Evolutionary conservation across 148 eudicot species (phyloP).

Genomic region (Spergularia bocconei): DNA sequence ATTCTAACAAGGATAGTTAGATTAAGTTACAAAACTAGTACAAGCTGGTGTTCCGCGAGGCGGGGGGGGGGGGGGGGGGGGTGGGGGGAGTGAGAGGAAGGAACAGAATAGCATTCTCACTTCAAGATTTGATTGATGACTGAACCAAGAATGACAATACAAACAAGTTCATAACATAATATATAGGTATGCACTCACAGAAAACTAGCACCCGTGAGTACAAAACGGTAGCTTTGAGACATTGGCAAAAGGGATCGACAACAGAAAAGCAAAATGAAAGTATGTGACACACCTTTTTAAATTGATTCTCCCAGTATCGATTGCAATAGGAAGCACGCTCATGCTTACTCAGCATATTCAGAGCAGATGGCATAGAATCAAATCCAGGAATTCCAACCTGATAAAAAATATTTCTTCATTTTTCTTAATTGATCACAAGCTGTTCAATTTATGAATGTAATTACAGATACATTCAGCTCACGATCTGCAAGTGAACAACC

Average conservation of each 20-base stretch:
- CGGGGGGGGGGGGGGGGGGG: not conserved
- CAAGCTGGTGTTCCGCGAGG: not conserved
- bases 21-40: not conserved
- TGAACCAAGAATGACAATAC: too few species aligned
- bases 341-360: conserved; percentile 91
- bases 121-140: not conserved
- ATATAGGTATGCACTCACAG: not conserved
- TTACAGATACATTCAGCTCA: not conserved
- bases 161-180: not conserved
- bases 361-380: conserved; percentile 96
- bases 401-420: conserved; percentile 19
- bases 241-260: not conserved
- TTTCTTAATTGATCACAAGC: not conserved
- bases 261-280: not conserved
- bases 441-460: not conserved
- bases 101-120: not conserved
- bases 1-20: not conserved
- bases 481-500: conserved; percentile 39
- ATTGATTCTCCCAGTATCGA: conserved; percentile 89
- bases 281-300: conserved; percentile 67
- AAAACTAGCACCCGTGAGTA: not conserved
- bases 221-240: not conserved
- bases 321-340: conserved; percentile 97
- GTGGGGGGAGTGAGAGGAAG: not conserved
- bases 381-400: conserved; percentile 99